Base-by-base conservation (phyloP, 257 asterid species). In the Rauvolfia tetraphylla region DNA sequence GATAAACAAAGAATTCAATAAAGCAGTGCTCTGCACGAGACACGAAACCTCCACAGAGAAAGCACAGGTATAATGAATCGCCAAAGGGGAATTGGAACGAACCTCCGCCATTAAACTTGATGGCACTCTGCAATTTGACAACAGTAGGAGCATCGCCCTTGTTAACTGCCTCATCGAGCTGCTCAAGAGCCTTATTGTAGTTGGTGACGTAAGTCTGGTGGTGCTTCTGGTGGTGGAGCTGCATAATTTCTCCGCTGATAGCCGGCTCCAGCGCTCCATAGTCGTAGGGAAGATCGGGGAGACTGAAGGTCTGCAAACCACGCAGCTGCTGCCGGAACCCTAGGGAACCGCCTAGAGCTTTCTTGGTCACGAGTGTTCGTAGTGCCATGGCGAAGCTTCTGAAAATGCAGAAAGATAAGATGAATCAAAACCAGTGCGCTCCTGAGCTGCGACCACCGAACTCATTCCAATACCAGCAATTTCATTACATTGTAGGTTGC, bases 41-140 rank as follows among this genome's bases (percentile, higher is more conserved):
- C 5, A 41, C 17, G 15, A 18, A 66, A 51, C n/a, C n/a, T n/a
- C n/a, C n/a, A n/a, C 39, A 75, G 14, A 61, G 11, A 39, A 34
- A 77, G 39, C 17, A 66, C 29, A 36, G 7, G 8, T 36, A 36
- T 7, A 36, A 20, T 5, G 41, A 65, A 34, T 5, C 18, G 27
- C 6, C 22, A 36, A 20, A 22, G 51, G 38, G 49, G 20, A 58
- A 22, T 13, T 31, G 63, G 71, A 58, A 75, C n/a, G 72, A 58
- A 91, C 98, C 97, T 87, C 98, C 98, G 85, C 97, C 98, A 48
- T 94, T 94, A 83, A 94, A 94, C 83, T 90, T 94, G 90, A 94
- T 85, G 78, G 97, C 97, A 79, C 89, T 81, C 79, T 94, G 98
- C 86, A 94, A 82, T 89, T 94, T 92, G 86, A 87, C 93, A 34